Evolutionary conservation across 2,329 filamentous ascomycete species (phyloP).

Genomic region (Trichoderma koningii): DNA sequence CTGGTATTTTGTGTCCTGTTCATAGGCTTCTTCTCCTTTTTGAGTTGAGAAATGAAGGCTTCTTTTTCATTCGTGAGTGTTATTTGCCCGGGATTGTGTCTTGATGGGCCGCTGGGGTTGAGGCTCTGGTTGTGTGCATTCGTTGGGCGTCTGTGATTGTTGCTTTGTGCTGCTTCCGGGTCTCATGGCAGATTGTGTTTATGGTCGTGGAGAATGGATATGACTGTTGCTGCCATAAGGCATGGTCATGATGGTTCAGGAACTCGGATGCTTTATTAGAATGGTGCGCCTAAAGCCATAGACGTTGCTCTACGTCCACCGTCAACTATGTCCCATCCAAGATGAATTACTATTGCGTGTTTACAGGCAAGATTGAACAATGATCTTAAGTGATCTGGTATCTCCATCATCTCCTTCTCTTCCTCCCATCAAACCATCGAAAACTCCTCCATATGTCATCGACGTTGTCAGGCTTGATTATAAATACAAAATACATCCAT

Average conservation of each 20-base stretch:
- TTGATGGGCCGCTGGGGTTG: not conserved
- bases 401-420: not conserved
- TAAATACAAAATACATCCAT: constrained; percentile 5
- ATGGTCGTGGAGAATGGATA: no score
- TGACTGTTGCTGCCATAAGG: no score
- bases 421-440: not conserved
- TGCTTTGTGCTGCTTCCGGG: no score
- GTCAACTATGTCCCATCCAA: not conserved
- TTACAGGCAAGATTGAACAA: not conserved
- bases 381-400: not conserved
- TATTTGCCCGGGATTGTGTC: not conserved
- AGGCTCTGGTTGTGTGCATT: no score
- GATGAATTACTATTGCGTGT: not conserved
- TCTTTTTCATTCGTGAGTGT: not conserved
- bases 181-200: no score
- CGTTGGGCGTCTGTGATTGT: no score
- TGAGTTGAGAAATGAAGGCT: not conserved
- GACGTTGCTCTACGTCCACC: no score
- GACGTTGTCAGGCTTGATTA: not conserved
- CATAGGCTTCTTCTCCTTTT: not conserved
- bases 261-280: no score
- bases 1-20: not conserved
- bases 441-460: not conserved
- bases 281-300: no score
- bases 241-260: no score